Base-by-base conservation (phyloP, 345 rosid genomes). In the Luvunga scandens region DNA sequence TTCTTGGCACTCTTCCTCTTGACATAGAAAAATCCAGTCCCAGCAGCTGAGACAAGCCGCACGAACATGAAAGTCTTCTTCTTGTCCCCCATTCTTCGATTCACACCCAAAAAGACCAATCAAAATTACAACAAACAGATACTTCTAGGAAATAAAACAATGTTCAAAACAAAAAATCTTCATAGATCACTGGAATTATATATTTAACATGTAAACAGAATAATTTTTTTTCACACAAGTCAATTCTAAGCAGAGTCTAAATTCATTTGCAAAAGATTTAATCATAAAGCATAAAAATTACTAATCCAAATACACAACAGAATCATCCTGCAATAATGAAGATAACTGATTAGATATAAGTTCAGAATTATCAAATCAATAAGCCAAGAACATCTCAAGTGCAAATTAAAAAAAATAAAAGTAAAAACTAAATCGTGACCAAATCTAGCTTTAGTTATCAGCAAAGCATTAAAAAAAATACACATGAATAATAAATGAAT, bases 11-110 rank as follows among this genome's bases (percentile, higher is more conserved):
- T 96, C 90, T 94, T 96, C 90, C 86, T 89, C 92, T 92, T 91
- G 69, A 92, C 99, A 70, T 94, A 94, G 88, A 96, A 96, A 89
- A 96, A 96, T 31, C 98, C 98, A 68, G 95, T 94, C 65, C 99
- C 98, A 59, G 99, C 99, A 45, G 98, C 93, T 1, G 99, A 95
- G 22, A 95, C 96, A 19, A 95, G 93, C 81, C 96, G 89, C 62
- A 93, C 88, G 82, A 95, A 93, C 90, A 93, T 93, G 70, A 93
- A 93, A 53, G 96, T 88, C 90, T 90, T 92, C 88, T 88, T 92
- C 87, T 91, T 94, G 86, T 89, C 97, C 71, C 98, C 97, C 99
- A 95, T 91, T 71, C 31, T 76, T 80, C 75, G 28, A 28, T 21
- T 68, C 18, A 73, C 3, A 63, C 31, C 67, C 66, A 56, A 12